Evolutionary conservation across 345 rosid species (phyloP), one percentile per base, ranked within the genome.

Genomic region (Sisymbrium irio): DNA sequence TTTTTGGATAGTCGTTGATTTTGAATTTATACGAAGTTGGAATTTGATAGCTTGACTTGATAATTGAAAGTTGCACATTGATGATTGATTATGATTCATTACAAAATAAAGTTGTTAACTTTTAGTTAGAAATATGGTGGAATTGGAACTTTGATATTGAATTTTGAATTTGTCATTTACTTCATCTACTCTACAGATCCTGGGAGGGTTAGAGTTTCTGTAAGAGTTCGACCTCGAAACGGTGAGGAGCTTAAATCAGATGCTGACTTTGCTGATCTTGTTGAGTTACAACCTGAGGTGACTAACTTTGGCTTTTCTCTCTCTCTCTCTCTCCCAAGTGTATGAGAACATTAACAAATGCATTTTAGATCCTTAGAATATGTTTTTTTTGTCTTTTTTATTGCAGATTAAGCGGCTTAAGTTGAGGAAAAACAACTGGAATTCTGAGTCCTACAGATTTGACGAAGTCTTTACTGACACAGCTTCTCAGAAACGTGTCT

Each of bases 231-330:
- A 42, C 98, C 97, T 39, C 89, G 82, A 76, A 88, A 85, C 51
- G 80, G 83, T 0, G 92, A 89, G 51, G 96, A 91, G 79, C 93
- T 87, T 47, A 51, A 80, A 71, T 83, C 81, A 1, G 97, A 91
- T 73, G 92, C 91, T 77, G 97, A 91, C 77, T 94, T 85, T 80
- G 80, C 87, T 61, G 93, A 89, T 75, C 89, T 91, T 55, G 91
- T 94, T 28, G 98, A 94, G 67, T 79, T 85, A 82, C 94, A 86
- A 71, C 97, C 97, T 6, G 95, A 94, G 92, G 98, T 93, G 19
- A 67, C 72, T 15, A 50, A 47, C 3, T 10, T 17, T 11, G 6
- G 37, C 39, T 14, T 71, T 25, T 60, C 33, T 47, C 36, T 60
- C 33, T 47, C 25, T 47, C 50, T 44, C 20, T 45, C 50, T 61